Percentiles rank a stretch among this genome's conserved stretches.
Conservation (phyloP, 2,329 filamentous ascomycete genomes). For the Colletotrichum noveboracense region DNA sequence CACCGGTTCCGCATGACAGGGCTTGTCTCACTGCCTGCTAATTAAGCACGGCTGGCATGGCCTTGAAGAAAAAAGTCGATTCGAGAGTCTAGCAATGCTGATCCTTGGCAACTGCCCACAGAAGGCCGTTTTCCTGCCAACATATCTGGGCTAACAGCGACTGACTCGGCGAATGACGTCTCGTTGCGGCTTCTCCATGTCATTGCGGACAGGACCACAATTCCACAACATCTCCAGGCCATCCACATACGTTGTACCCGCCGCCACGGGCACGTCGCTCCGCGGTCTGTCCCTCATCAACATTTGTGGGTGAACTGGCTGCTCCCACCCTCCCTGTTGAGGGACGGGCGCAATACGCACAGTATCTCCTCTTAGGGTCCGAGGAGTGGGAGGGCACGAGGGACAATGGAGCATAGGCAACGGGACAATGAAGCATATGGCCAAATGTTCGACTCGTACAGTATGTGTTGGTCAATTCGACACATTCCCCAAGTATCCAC, state of each 20-base stretch:
- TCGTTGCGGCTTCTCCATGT: neutral
- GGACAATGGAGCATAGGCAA: neutral
- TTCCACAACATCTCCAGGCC: slow-evolving; percentile 8
- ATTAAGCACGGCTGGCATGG: neutral
- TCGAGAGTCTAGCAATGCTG: neutral
- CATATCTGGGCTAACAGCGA: neutral
- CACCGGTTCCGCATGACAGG: neutral
- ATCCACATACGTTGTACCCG: slow-evolving; percentile 11
- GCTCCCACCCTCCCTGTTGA: neutral
- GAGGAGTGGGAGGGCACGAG: neutral
- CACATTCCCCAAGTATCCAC: neutral
- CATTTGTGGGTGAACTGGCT: neutral
- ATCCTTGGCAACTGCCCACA: neutral
- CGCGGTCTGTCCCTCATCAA: neutral
- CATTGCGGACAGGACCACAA: neutral
- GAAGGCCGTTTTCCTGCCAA: neutral
- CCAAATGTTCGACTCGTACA: neutral
- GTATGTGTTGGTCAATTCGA: neutral
- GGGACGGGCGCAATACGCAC: neutral
- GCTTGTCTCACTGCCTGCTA: neutral
- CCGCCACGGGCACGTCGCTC: neutral
- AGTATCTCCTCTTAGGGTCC: neutral
- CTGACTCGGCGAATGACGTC: slow-evolving; percentile 12
- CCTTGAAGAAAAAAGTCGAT: neutral
- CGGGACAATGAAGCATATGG: neutral